phyloP scores from a whole-genome alignment of 2,329 filamentous ascomycete genomes.

The Aspergillus pseudotamarii region DNA sequence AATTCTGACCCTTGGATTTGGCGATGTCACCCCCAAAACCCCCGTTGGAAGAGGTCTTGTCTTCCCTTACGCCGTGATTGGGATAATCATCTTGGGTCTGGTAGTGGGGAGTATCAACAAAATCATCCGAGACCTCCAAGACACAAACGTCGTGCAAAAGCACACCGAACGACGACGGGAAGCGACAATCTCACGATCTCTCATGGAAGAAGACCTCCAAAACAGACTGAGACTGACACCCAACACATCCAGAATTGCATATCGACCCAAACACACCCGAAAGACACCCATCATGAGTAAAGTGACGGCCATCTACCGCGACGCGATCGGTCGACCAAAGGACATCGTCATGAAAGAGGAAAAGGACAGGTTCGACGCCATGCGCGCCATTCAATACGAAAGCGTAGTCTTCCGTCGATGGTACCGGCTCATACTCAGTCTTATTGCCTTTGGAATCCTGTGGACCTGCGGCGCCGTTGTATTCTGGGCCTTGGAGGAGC shows the following conservation, averaged over 20 bases:
- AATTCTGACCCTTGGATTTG: slow-evolving; percentile 63
- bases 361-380: slow-evolving; percentile 72
- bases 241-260: slow-evolving; percentile 10
- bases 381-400: slow-evolving; percentile 75
- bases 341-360: slow-evolving; percentile 64
- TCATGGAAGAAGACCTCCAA: slow-evolving; percentile 43
- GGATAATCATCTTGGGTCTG: slow-evolving; percentile 81
- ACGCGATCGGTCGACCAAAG: slow-evolving; percentile 40
- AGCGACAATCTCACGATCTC: slow-evolving; percentile 57
- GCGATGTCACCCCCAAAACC: slow-evolving; percentile 61
- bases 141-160: slow-evolving; percentile 63
- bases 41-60: slow-evolving; percentile 69
- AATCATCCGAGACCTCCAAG: slow-evolving; percentile 61
- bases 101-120: slow-evolving; percentile 79
- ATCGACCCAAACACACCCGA: slow-evolving; percentile 11
- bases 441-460: slow-evolving; percentile 68
- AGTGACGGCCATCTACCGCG: slow-evolving; percentile 23
- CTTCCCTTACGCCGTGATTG: slow-evolving; percentile 80
- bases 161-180: slow-evolving; percentile 60
- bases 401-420: slow-evolving; percentile 70
- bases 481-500: slow-evolving; percentile 68
- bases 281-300: slow-evolving; percentile 25
- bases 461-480: slow-evolving; percentile 81
- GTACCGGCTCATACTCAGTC: slow-evolving; percentile 70
- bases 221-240: slow-evolving; percentile 16